A percentile compares a stretch with the other conserved stretches of the same genome.
Evolutionary conservation across 208 protist genomes (phyloP).

Genomic region (Leishmania mexicana): DNA sequence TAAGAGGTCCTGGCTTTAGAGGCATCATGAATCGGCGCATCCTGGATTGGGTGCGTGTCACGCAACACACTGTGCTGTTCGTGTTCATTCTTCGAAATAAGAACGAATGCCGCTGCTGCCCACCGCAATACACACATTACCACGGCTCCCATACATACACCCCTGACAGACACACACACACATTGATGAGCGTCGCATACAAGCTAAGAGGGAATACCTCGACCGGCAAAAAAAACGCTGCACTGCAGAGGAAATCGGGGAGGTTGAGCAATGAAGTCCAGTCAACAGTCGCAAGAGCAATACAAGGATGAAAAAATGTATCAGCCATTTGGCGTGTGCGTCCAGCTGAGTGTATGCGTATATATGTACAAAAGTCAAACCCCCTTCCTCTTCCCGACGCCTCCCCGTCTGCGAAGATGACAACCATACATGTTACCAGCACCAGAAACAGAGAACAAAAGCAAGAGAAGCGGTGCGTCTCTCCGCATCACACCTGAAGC

Average conservation of each 20-base stretch:
- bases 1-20: background rate
- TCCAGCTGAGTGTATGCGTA: slow-evolving; percentile 4
- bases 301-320: background rate
- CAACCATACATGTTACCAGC: background rate
- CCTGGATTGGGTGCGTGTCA: background rate
- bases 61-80: background rate
- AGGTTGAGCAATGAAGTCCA: background rate
- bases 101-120: background rate
- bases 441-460: slow-evolving; percentile 5
- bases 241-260: background rate
- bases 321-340: background rate
- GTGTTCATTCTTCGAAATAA: background rate
- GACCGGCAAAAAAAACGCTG: background rate
- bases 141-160: background rate
- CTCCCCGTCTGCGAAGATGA: background rate
- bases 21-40: background rate
- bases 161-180: slow-evolving; percentile 1
- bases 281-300: background rate
- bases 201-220: background rate
- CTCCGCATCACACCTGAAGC: background rate
- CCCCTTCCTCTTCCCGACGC: background rate
- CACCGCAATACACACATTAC: background rate
- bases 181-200: background rate
- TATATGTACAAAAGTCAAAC: background rate
- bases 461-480: slow-evolving; percentile 10